Percentiles rank a stretch among this genome's conserved stretches.
Evolutionary conservation across 202 grass and related monocot genomes (phyloP).

Genomic region (Setaria italica): DNA sequence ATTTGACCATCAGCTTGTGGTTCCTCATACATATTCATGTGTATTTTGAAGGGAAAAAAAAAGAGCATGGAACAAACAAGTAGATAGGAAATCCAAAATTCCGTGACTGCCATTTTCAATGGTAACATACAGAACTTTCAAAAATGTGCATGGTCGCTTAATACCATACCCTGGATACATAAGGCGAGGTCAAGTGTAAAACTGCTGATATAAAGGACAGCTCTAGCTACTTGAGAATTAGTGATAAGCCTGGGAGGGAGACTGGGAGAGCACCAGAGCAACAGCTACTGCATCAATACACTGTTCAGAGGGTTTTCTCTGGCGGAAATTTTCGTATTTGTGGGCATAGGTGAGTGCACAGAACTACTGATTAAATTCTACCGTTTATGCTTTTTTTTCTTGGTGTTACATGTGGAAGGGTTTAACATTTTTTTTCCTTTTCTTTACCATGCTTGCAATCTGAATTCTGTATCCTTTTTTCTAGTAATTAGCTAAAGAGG

Average conservation of each 20-base stretch:
- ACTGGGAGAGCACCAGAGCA: neutral
- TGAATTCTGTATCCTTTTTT: neutral
- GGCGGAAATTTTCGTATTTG: neutral
- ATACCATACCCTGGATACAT: conserved; percentile 4
- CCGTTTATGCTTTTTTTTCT: conserved; percentile 15
- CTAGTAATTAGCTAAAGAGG: neutral
- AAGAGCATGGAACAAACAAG: neutral
- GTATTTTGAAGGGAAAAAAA: neutral
- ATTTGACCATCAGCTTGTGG: conserved; percentile 9
- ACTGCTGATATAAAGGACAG: conserved; percentile 16
- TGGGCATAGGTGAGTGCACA: conserved; percentile 14
- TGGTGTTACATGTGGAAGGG: neutral
- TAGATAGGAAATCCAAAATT: neutral
- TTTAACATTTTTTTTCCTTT: conserved; percentile 26
- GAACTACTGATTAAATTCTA: neutral
- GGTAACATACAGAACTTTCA: neutral
- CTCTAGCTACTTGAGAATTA: conserved; percentile 14
- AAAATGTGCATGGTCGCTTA: neutral
- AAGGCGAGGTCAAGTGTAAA: conserved; percentile 4
- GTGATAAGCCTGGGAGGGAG: neutral
- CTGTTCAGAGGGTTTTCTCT: neutral
- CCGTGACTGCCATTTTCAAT: neutral
- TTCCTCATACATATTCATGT: neutral
- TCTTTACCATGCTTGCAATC: neutral
- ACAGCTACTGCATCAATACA: neutral